Evolutionary conservation across 1,139 yeast species (phyloP).

Genomic region (Chernovozyma sophiae-reginae): DNA sequence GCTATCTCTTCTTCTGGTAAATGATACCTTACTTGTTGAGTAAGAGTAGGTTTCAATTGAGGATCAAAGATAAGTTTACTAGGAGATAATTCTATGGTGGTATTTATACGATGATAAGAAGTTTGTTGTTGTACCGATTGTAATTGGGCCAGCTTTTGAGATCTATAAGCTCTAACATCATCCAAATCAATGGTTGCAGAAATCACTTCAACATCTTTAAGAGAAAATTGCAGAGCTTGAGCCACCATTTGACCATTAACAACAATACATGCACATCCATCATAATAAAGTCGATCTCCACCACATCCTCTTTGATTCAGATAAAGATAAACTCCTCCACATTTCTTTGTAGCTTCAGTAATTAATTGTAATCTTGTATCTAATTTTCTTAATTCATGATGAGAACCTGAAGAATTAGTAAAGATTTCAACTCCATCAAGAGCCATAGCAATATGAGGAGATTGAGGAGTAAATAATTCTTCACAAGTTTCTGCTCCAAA

Average conservation of each 20-base stretch:
- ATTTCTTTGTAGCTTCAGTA: conserved; percentile 87
- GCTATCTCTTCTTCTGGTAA: conserved; percentile 95
- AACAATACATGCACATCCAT: conserved; percentile 92
- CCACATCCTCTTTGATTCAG: conserved; percentile 98
- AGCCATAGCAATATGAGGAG: conserved; percentile 90
- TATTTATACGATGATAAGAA: conserved; percentile 59
- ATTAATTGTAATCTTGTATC: conserved; percentile 81
- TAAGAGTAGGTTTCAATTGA: conserved; percentile 54
- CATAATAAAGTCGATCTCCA: conserved; percentile 94
- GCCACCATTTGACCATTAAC: conserved; percentile 90
- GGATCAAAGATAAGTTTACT: conserved; percentile 57
- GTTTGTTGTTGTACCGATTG: conserved; percentile 57
- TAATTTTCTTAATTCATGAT: conserved; percentile 88
- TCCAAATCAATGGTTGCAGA: conserved; percentile 92
- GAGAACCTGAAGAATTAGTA: conserved; percentile 94
- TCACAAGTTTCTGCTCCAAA: conserved; percentile 97
- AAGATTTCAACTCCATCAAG: conserved; percentile 94
- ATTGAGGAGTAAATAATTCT: conserved; percentile 91
- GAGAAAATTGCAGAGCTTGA: conserved; percentile 86
- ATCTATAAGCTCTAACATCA: conserved; percentile 81
- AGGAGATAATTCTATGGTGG: conserved; percentile 62
- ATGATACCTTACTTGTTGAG: conserved; percentile 56
- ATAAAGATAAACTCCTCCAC: conserved; percentile 93
- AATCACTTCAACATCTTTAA: conserved; percentile 88
- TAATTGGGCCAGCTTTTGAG: conserved; percentile 70